phyloP scores from a whole-genome alignment of 441 rosid species.

The Viola pubescens region DNA sequence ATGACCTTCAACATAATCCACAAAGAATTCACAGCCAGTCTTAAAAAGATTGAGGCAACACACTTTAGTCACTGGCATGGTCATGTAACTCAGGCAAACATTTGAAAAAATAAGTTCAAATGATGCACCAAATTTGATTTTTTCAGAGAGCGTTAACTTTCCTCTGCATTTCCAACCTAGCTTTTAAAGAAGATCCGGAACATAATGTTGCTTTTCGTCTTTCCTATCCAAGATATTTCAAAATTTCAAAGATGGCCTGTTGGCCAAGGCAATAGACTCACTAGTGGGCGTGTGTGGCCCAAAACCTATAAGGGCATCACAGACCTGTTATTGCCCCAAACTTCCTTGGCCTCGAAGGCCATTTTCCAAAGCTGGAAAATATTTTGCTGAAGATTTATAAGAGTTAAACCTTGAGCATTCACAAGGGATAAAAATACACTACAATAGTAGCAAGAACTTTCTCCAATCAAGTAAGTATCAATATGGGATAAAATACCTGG shows the following conservation, averaged over 20 bases:
- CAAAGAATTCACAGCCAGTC: neutral
- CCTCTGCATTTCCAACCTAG: neutral
- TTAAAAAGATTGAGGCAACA: too few relatives aligned
- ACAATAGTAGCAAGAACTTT: constrained; percentile 1
- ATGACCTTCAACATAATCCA: constrained; percentile 4
- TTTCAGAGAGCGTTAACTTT: neutral
- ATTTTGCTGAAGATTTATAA: neutral
- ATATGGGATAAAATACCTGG: constrained; percentile 45
- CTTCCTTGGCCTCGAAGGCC: neutral
- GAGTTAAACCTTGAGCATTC: neutral
- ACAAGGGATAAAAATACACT: neutral
- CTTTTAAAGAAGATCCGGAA: neutral
- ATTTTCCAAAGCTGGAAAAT: neutral
- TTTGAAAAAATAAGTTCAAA: constrained; percentile 4
- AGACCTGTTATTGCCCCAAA: too few relatives aligned
- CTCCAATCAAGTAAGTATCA: constrained; percentile 12
- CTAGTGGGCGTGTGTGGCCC: too few relatives aligned
- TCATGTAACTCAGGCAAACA: neutral
- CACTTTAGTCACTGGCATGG: neutral
- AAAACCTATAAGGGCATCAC: too few relatives aligned
- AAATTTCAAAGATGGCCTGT: too few relatives aligned
- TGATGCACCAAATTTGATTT: constrained; percentile 4
- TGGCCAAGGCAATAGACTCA: too few relatives aligned
- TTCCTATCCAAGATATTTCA: too few relatives aligned
- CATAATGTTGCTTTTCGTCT: too few relatives aligned